These are phyloP conservation scores for Ascochyta rabiei DNA, from an alignment of 2,329 filamentous ascomycete species.

Conservation along the genomic window DNA sequence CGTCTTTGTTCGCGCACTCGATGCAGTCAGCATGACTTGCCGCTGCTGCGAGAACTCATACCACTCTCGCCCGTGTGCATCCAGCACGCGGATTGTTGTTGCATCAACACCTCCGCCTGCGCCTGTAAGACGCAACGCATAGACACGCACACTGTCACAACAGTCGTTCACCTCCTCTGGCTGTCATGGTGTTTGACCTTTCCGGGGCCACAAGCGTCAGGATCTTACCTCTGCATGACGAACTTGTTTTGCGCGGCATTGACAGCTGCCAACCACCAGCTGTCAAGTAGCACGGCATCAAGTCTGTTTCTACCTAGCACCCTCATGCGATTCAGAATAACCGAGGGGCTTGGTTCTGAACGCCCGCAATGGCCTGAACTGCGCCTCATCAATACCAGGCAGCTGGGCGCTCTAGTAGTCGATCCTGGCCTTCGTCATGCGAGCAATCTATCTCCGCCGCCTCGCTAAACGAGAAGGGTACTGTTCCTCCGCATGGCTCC, in stretches of 20 bases:
- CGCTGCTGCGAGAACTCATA: too few species aligned
- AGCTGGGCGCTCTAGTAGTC: not conserved
- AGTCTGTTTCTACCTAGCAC: not conserved
- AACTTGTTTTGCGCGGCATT: conserved; percentile 6
- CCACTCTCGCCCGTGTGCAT: too few species aligned
- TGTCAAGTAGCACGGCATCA: conserved; percentile 13
- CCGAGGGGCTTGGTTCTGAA: conserved; percentile 1
- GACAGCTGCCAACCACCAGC: conserved; percentile 9
- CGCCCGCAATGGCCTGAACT: conserved; percentile 3
- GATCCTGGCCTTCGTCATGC: conserved; percentile 12
- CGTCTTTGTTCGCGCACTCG: conserved; percentile 5
- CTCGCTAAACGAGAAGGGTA: conserved; percentile 2
- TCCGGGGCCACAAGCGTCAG: not conserved
- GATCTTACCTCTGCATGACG: conserved; percentile 4
- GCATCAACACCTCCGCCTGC: conserved; percentile 2
- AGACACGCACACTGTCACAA: not conserved
- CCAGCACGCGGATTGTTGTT: too few species aligned
- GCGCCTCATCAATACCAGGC: conserved; percentile 14
- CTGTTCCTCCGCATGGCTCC: not conserved
- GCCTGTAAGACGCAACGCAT: not conserved
- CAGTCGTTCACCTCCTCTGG: not conserved
- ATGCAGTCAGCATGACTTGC: conserved; percentile 11
- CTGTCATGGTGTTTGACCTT: not conserved
- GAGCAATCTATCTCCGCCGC: conserved; percentile 12
- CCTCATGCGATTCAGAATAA: not conserved